Evolutionary conservation across 2,329 filamentous ascomycete species (phyloP).

Genomic region (Fusarium chlamydosporum): DNA sequence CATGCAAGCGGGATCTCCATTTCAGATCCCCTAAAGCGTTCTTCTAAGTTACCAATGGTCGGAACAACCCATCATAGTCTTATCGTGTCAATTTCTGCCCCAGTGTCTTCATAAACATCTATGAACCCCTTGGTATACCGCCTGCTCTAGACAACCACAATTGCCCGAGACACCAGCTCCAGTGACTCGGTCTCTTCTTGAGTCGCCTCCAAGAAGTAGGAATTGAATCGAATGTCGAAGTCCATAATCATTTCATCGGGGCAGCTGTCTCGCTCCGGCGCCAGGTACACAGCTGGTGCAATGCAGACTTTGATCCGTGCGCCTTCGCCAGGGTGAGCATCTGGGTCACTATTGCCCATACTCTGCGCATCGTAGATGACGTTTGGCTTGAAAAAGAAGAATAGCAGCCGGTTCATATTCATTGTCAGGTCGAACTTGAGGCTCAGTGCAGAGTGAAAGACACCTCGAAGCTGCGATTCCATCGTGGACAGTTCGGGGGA

Average conservation of each 20-base stretch:
- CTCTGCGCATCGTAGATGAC: neutral
- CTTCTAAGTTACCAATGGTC: too few species aligned
- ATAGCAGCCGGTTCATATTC: neutral
- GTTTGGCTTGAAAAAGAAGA: neutral
- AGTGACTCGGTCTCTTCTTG: neutral
- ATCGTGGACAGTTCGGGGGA: neutral
- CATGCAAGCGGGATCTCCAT: too few species aligned
- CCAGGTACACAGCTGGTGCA: neutral
- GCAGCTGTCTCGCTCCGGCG: neutral
- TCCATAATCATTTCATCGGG: neutral
- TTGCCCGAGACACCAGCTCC: neutral
- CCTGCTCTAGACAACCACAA: neutral
- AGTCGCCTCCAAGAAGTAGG: neutral
- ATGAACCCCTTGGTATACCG: neutral
- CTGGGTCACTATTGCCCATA: neutral
- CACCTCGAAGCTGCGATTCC: neutral
- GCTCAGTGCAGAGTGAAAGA: neutral
- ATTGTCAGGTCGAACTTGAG: neutral
- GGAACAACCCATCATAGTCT: too few species aligned
- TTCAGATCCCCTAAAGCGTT: too few species aligned
- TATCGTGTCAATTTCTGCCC: too few species aligned
- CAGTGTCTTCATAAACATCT: too few species aligned
- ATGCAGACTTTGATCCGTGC: neutral
- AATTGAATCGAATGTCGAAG: neutral
- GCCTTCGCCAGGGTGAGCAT: neutral